Evolutionary conservation across 768 basidiomycete genomes (phyloP).

Genomic region (Suillus discolor): DNA sequence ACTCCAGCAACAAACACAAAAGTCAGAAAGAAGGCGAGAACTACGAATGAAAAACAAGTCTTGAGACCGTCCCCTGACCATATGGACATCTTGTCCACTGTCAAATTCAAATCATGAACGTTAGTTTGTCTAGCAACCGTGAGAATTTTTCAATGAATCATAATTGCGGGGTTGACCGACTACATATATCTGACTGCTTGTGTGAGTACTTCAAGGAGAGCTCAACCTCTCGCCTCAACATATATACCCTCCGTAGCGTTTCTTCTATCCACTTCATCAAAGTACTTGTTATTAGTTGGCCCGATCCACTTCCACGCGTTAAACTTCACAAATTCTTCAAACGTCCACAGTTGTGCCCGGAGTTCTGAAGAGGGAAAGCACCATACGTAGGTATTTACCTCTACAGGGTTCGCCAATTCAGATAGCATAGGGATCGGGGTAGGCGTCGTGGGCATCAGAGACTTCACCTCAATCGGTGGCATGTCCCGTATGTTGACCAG

Average conservation of each 20-base stretch:
- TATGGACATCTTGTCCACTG: not conserved
- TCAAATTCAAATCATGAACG: not conserved
- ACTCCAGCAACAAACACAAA: constrained; percentile 44
- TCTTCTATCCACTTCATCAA: constrained; percentile 55
- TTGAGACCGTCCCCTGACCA: not conserved
- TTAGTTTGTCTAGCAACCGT: constrained; percentile 2
- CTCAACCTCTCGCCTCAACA: constrained; percentile 17
- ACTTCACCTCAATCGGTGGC: constrained; percentile 24
- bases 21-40: constrained; percentile 45
- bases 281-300: constrained; percentile 39
- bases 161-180: not conserved
- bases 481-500: constrained; percentile 35
- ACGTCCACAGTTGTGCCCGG: constrained; percentile 72
- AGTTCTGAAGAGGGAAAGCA: constrained; percentile 43
- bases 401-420: constrained; percentile 38
- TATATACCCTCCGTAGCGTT: constrained; percentile 39
- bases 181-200: no score
- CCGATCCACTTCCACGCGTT: constrained; percentile 83
- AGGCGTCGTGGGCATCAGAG: constrained; percentile 45
- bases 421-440: constrained; percentile 41
- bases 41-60: constrained; percentile 32
- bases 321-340: constrained; percentile 75
- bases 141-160: not conserved
- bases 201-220: not conserved
- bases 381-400: constrained; percentile 81